Evolutionary conservation across 2,329 filamentous ascomycete genomes (phyloP).

Genomic region (Sphaerostilbella broomeana): DNA sequence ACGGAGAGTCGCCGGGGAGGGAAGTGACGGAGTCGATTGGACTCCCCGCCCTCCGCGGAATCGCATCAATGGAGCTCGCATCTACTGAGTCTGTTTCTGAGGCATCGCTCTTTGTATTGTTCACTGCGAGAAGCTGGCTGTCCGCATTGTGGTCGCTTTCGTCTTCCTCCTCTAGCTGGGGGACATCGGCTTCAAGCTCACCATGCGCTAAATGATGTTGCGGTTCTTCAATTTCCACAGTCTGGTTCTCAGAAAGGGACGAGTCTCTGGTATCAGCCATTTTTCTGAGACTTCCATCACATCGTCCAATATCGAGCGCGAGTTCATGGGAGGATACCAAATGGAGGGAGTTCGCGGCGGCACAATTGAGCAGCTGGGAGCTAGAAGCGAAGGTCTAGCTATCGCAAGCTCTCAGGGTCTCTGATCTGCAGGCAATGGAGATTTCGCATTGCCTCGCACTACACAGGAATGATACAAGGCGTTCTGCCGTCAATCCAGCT

Average conservation of each 20-base stretch:
- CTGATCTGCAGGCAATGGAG: neutral
- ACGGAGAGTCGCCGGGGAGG: slow-evolving; percentile 77
- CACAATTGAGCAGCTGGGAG: slow-evolving; percentile 1
- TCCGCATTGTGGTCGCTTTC: slow-evolving; percentile 19
- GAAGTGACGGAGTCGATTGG: slow-evolving; percentile 64
- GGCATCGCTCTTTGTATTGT: slow-evolving; percentile 35
- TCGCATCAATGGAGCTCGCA: slow-evolving; percentile 38
- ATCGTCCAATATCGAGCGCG: slow-evolving; percentile 15
- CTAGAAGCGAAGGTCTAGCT: neutral
- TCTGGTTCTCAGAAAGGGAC: slow-evolving; percentile 33
- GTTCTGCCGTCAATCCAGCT: neutral
- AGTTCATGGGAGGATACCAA: neutral
- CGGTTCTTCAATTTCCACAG: slow-evolving; percentile 1
- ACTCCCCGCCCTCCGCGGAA: slow-evolving; percentile 54
- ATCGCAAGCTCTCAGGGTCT: slow-evolving; percentile 7
- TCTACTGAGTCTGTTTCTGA: slow-evolving; percentile 50
- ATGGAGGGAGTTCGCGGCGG: neutral
- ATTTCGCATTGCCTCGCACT: slow-evolving; percentile 1
- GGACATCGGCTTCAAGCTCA: slow-evolving; percentile 18
- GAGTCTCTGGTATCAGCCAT: slow-evolving; percentile 46
- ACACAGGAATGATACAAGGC: neutral
- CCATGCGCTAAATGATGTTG: too few relatives aligned
- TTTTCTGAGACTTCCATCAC: slow-evolving; percentile 36
- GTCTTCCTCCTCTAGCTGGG: slow-evolving; percentile 16
- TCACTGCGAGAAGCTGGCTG: slow-evolving; percentile 38